Conservation (phyloP, 1,284 basidiomycete species). For the Moniliophthora roreri region DNA sequence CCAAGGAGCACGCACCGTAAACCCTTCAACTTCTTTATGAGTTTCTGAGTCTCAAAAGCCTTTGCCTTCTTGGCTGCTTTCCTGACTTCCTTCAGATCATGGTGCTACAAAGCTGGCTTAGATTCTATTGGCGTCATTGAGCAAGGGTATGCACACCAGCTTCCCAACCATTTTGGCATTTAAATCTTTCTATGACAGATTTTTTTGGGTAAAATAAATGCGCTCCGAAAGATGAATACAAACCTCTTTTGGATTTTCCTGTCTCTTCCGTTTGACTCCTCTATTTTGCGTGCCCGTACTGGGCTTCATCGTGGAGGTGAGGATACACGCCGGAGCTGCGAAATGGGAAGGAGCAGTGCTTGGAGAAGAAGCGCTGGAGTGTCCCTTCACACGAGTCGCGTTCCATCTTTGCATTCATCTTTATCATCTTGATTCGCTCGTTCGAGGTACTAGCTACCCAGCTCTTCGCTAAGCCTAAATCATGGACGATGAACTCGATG, state of each 20-base stretch:
- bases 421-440: too few species aligned
- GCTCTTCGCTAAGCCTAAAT: constrained; percentile 14
- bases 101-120: constrained; percentile 49
- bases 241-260: constrained; percentile 33
- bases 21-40: constrained; percentile 81
- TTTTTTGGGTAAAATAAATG: constrained; percentile 12
- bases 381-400: neutral
- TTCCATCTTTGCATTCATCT: neutral
- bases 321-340: too few species aligned
- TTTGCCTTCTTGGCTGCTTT: constrained; percentile 82
- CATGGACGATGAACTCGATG: constrained; percentile 36
- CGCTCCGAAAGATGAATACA: constrained; percentile 2
- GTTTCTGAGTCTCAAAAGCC: constrained; percentile 79
- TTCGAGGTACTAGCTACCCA: neutral
- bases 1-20: constrained; percentile 46
- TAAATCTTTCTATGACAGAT: constrained; percentile 32
- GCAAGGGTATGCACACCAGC: constrained; percentile 27
- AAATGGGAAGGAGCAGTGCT: neutral
- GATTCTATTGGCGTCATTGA: constrained; percentile 1
- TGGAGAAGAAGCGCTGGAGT: neutral
- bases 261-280: constrained; percentile 42
- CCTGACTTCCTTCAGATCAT: constrained; percentile 63
- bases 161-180: constrained; percentile 37
- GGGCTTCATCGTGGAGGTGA: constrained; percentile 4
- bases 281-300: constrained; percentile 17